Evolutionary conservation across 2,329 filamentous ascomycete genomes (phyloP), one percentile per base, ranked within the genome.

Genomic region (Sclerotinia minor): DNA sequence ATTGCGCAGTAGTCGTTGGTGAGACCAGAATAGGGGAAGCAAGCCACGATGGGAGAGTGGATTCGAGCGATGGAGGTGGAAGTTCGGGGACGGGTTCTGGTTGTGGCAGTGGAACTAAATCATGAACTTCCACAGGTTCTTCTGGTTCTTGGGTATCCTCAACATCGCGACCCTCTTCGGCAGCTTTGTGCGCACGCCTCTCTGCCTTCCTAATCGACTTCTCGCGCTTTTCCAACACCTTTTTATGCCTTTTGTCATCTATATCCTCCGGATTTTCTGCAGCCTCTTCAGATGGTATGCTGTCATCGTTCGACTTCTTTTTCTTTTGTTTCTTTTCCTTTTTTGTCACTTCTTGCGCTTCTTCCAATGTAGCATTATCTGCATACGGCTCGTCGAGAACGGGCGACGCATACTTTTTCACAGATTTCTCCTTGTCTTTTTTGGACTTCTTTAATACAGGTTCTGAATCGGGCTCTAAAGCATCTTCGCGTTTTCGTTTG

Each of bases 1-100:
- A 97, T 0, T 87, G 80, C 0, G 82, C 80, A 44, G 81, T 84
- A 13, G 84, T 83, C 6, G 86, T 83, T 11, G 87, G 83, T 0
- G 88, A 83, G 5, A 93, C 87, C 35, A 85, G 84, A n/a, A 90
- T 84, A 0, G 94, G 93, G 17, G 88, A 84, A 6, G 90, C 87
- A 17, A 97, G 83, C 94, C 94, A 98, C 3, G 83, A 73, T 0
- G 94, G 94, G 3, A 97, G 82, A 0, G 91, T 90, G 41, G 92
- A 89, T 78, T 92, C 93, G n/a, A 85, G 84, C 2, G 89, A 87
- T 65, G 84, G 83, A 63, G 85, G 83, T 1, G 81, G 81, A 41
- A 84, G 80, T 57, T 88, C 84, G 0, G 83, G 80, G 0, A 87
- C 82, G 0, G 85, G 86, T 44, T 85, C 84, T 17, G 92, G 93